A percentile compares a stretch with the other conserved stretches of the same genome.
These are phyloP conservation scores for Pseudogymnoascus sp. DNA, from an alignment of 2,329 filamentous ascomycete species.

Conservation along the genomic window DNA sequence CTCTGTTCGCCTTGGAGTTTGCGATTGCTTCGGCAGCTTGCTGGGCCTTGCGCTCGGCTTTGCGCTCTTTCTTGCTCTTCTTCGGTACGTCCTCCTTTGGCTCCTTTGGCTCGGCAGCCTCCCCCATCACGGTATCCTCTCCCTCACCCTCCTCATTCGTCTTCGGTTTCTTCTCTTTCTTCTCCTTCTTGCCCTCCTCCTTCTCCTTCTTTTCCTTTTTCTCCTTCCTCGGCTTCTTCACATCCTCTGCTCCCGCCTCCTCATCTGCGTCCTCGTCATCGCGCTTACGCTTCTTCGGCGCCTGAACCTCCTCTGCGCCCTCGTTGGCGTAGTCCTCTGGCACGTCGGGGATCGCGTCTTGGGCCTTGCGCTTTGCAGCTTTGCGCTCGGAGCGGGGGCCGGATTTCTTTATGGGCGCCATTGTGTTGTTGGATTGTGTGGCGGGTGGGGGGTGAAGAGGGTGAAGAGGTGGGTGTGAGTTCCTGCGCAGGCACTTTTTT, in stretches of 20 bases:
- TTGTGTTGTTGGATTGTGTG: not conserved
- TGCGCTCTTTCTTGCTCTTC: constrained; percentile 32
- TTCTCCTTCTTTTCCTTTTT: constrained; percentile 17
- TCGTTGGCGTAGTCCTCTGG: constrained; percentile 20
- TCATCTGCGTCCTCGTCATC: constrained; percentile 20
- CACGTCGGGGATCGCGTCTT: constrained; percentile 29
- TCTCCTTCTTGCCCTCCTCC: constrained; percentile 12
- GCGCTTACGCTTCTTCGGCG: constrained; percentile 8
- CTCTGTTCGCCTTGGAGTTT: constrained; percentile 14
- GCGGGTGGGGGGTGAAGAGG: not conserved
- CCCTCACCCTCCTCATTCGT: constrained; percentile 22
- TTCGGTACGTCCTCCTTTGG: constrained; percentile 28
- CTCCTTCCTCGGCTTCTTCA: constrained; percentile 17
- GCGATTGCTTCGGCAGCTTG: constrained; percentile 24
- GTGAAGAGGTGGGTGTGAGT: not conserved
- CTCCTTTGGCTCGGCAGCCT: constrained; percentile 27
- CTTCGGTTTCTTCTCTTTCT: constrained; percentile 13
- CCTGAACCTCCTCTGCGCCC: constrained; percentile 7
- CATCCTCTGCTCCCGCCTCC: constrained; percentile 12
- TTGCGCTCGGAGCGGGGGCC: constrained; percentile 28
- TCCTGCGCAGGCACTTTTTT: constrained; percentile 2
- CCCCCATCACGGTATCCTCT: constrained; percentile 22
- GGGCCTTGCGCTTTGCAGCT: constrained; percentile 28
- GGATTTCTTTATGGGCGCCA: not conserved
- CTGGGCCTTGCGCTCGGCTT: constrained; percentile 29